Evolutionary conservation across 2,329 filamentous ascomycete species (phyloP).

Genomic region (Colletotrichum shisoi): DNA sequence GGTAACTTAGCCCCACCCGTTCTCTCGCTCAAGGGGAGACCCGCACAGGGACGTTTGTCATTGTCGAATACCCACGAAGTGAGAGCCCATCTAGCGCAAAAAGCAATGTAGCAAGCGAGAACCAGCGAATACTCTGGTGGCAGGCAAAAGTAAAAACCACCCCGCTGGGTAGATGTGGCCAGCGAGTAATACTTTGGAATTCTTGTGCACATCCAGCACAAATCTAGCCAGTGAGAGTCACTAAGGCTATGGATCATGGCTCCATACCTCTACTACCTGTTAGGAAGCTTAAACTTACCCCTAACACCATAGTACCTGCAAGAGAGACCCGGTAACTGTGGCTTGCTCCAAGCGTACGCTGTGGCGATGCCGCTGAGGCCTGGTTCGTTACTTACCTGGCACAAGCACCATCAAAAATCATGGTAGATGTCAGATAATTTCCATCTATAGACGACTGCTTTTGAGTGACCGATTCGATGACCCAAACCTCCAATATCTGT

Average conservation of each 20-base stretch:
- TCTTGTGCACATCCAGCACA: no score
- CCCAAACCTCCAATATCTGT: constrained; percentile 9
- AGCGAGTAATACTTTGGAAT: no score
- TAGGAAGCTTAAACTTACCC: no score
- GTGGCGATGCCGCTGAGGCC: background rate
- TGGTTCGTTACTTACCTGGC: background rate
- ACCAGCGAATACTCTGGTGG: no score
- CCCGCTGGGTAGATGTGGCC: no score
- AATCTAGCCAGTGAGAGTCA: no score
- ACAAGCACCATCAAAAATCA: background rate
- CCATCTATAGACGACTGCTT: constrained; percentile 23
- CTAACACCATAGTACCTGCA: no score
- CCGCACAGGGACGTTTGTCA: constrained; percentile 2
- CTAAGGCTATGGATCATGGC: no score
- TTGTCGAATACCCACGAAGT: background rate
- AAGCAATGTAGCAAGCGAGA: background rate
- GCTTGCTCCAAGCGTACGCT: background rate
- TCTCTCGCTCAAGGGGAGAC: background rate
- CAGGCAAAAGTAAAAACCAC: no score
- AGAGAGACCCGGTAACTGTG: background rate
- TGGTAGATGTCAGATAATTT: background rate
- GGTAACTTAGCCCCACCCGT: constrained; percentile 9
- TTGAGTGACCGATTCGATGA: constrained; percentile 13
- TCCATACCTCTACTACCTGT: no score
- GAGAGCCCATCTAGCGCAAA: background rate